Evolutionary conservation across 345 rosid species (phyloP).

Genomic region (Hirschfeldia incana): DNA sequence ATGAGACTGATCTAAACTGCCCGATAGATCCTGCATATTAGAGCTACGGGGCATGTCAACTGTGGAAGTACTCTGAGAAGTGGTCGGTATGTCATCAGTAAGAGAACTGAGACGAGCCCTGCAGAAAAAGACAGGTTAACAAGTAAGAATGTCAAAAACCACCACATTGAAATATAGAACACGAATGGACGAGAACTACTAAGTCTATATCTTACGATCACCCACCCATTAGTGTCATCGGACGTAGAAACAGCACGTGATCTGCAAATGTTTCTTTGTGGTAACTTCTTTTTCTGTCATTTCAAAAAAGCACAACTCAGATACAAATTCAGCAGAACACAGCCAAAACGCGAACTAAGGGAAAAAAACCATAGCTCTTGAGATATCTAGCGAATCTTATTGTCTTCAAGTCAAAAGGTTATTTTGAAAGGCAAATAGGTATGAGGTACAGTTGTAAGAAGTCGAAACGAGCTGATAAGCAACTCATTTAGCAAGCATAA

Average conservation of each 20-base stretch:
- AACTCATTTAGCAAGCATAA: conserved; percentile 1
- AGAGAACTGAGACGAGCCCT: conserved; percentile 31
- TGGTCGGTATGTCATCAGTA: conserved; percentile 31
- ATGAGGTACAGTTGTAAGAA: conserved; percentile 7
- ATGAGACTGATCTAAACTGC: conserved; percentile 30
- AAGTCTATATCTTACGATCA: background rate
- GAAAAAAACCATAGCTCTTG: background rate
- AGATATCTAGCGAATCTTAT: background rate
- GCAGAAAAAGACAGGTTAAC: conserved; percentile 13
- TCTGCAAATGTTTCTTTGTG: conserved; percentile 38
- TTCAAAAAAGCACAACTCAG: conserved; percentile 21
- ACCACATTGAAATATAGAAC: conserved; percentile 1
- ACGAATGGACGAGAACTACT: conserved; percentile 7
- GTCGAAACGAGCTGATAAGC: background rate
- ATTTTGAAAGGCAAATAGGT: background rate
- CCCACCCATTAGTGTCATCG: conserved; percentile 40
- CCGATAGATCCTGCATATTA: conserved; percentile 37
- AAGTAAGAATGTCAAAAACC: background rate
- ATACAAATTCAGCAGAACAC: background rate
- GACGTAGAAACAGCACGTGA: conserved; percentile 39
- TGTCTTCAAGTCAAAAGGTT: background rate
- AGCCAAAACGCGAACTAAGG: background rate
- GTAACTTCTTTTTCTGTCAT: conserved; percentile 38
- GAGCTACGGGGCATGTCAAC: conserved; percentile 38
- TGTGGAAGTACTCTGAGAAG: conserved; percentile 39